These are phyloP conservation scores for Lolium rigidum DNA, from an alignment of 176 grass and related monocot genomes.

Conservation along the genomic window DNA sequence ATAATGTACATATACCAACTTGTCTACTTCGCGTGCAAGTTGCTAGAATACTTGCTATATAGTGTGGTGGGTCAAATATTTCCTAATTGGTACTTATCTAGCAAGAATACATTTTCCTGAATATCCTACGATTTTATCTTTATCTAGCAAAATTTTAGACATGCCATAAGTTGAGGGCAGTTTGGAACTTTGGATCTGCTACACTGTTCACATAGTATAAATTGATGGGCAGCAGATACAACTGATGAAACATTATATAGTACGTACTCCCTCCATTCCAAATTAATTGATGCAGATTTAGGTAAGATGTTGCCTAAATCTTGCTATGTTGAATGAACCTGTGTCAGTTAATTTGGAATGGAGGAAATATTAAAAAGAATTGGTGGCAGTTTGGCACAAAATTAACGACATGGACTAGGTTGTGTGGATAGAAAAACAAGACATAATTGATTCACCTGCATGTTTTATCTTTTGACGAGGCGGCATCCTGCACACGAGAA, in stretches of 20 bases:
- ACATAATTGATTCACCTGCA: constrained; percentile 9
- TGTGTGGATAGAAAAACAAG: not conserved
- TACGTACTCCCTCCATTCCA: not conserved
- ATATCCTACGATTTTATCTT: not conserved
- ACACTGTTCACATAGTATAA: too few relatives aligned
- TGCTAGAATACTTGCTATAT: too few relatives aligned
- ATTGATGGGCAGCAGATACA: too few relatives aligned
- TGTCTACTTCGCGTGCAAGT: too few relatives aligned
- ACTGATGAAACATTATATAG: not conserved
- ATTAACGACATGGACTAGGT: not conserved
- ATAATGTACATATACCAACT: too few relatives aligned
- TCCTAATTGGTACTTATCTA: too few relatives aligned
- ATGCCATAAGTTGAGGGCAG: not conserved
- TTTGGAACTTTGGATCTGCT: too few relatives aligned
- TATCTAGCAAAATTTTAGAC: not conserved
- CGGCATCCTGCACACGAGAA: constrained; percentile 19
- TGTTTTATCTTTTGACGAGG: not conserved
- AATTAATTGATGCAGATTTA: too few relatives aligned
- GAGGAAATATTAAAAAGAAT: not conserved
- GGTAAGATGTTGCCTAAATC: too few relatives aligned
- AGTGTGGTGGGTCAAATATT: too few relatives aligned
- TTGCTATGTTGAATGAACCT: too few relatives aligned
- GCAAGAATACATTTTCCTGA: not conserved
- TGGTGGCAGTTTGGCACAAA: not conserved
- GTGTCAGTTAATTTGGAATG: too few relatives aligned